Evolutionary conservation across 1,284 basidiomycete genomes (phyloP), one percentile per base, ranked within the genome.

Genomic region (Papiliotrema nemorosa): DNA sequence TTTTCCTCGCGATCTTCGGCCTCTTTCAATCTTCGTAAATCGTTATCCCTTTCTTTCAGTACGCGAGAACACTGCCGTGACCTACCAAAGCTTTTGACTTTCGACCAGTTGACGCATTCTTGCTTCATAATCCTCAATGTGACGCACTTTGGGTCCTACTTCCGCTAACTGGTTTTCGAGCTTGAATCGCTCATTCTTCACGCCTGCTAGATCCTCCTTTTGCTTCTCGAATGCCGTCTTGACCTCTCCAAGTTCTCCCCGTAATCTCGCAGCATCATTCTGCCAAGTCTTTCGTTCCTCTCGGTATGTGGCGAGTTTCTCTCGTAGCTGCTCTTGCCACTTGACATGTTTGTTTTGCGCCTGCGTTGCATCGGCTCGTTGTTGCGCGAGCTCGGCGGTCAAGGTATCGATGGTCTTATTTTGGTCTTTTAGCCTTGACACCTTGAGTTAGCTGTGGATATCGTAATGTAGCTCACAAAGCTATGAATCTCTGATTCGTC

Each of bases 401-500:
- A 72, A 55, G 10, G 55, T 62, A 9, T 54, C 50, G 38, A 70
- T 72, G 9, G 59, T 58, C 44, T 66, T 66, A 29, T 56, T 44
- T 49, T 70, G 67, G 50, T 70, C 69, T 57, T 72, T 72, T 40
- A 70, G 49, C 18, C 66, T 63, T 49, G 69, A 70, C 20, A 62
- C 61, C 65, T 67, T 33, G 5, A 3, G 26, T 42, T 14, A 34
- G 44, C 46, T 37, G 29, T 47, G 41, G 18, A 10, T 22, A 18
- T 31, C 14, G 14, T 16, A 22, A 41, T 14, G 12, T 21, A n/a
- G 57, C 62, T 52, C 27, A 68, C 66, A 41, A 71, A 68, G 49
- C 63, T 70, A 54, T 72, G 65, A 26, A 72, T 68, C 47, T 72
- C 70, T 7, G 67, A 66, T 46, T 72, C 70, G 52, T 72, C 70